phyloP scores from a whole-genome alignment of 495 filamentous ascomycete species.

The Halenospora varia region DNA sequence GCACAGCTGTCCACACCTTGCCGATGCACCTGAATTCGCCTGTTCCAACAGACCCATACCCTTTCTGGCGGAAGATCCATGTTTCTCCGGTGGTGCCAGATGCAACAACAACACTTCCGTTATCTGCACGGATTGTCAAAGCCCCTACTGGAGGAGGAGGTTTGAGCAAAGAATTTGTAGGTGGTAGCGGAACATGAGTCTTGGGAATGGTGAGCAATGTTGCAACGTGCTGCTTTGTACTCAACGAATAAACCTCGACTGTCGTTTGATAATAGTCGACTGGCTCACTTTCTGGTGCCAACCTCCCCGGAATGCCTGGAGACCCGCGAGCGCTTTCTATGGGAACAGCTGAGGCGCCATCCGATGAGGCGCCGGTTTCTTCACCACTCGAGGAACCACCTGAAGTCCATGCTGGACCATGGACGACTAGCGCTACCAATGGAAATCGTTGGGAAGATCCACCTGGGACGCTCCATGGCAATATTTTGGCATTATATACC shows the following conservation, averaged over 20 bases:
- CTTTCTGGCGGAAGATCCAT: constrained; percentile 60
- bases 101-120: constrained; percentile 62
- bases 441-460: constrained; percentile 40
- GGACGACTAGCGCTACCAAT: constrained; percentile 69
- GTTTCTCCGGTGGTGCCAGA: constrained; percentile 84
- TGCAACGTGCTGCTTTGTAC: constrained; percentile 59
- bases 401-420: constrained; percentile 59
- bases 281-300: constrained; percentile 9
- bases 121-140: constrained; percentile 63
- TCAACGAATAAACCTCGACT: constrained; percentile 79
- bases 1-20: constrained; percentile 82
- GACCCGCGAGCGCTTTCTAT: constrained; percentile 22
- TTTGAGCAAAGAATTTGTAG: constrained; percentile 49
- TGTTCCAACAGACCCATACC: constrained; percentile 26
- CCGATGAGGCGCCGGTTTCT: constrained; percentile 12
- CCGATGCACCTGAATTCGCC: constrained; percentile 62
- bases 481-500: constrained; percentile 76
- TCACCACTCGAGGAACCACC: constrained; percentile 18
- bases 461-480: constrained; percentile 49
- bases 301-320: constrained; percentile 6
- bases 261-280: constrained; percentile 65
- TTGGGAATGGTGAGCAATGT: constrained; percentile 60
- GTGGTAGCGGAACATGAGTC: constrained; percentile 39
- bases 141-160: constrained; percentile 65
- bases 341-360: constrained; percentile 16